A percentile compares a stretch with the other conserved stretches of the same genome.
Evolutionary conservation across 1,284 basidiomycete species (phyloP).

Genomic region (Heterobasidion occidentale): DNA sequence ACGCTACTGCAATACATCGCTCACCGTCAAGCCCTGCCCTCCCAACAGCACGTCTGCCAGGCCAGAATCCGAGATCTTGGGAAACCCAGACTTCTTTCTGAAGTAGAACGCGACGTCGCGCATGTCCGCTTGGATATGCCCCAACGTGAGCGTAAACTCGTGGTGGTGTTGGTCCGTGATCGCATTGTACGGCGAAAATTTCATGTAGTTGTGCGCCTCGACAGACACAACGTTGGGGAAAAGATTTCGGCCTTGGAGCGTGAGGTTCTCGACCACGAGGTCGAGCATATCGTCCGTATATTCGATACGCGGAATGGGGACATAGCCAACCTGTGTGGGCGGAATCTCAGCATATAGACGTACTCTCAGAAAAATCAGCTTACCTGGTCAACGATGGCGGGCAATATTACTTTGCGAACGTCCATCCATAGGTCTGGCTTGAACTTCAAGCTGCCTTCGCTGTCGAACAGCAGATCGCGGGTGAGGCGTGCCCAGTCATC

Average conservation of each 20-base stretch:
- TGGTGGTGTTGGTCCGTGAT: constrained; percentile 57
- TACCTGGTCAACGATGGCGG: constrained; percentile 67
- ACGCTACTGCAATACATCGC: background rate
- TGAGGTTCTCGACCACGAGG: constrained; percentile 89
- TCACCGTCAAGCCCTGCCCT: constrained; percentile 64
- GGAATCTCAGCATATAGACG: background rate
- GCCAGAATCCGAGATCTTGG: constrained; percentile 84
- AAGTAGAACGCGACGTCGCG: constrained; percentile 89
- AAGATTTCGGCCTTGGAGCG: constrained; percentile 78
- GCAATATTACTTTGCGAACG: constrained; percentile 77
- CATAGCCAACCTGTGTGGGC: constrained; percentile 59
- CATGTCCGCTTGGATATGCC: constrained; percentile 93
- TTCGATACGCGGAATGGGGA: constrained; percentile 90
- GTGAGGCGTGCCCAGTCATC: constrained; percentile 81
- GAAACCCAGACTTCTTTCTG: constrained; percentile 69
- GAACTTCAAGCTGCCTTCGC: constrained; percentile 81
- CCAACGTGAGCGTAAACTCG: constrained; percentile 63
- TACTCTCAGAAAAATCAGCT: constrained; percentile 4
- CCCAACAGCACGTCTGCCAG: constrained; percentile 87
- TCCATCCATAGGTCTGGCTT: constrained; percentile 88
- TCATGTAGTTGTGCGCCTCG: constrained; percentile 79
- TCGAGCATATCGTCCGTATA: constrained; percentile 85
- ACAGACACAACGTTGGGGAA: constrained; percentile 78
- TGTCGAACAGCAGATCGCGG: constrained; percentile 71
- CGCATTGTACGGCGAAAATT: constrained; percentile 72